Evolutionary conservation across 2,329 filamentous ascomycete genomes (phyloP).

Genomic region (Beauveria scarabaeidicola): DNA sequence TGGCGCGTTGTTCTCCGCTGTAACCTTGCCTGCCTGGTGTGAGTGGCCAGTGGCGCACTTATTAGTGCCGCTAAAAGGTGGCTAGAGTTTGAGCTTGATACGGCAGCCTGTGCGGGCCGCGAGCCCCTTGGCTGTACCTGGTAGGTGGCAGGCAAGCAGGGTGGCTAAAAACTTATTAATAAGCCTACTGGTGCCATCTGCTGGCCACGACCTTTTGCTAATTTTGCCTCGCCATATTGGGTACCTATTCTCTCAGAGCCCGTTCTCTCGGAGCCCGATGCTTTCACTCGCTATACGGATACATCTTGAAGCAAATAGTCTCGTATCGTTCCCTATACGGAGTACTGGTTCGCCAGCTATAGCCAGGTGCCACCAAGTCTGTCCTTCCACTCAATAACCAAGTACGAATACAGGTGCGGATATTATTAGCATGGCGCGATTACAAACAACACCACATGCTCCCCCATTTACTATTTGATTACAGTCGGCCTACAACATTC

Average conservation of each 20-base stretch:
- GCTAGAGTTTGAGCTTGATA: neutral
- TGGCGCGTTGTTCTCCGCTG: neutral
- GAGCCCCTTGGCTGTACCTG: neutral
- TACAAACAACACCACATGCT: no score
- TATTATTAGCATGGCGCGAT: no score
- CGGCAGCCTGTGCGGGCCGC: neutral
- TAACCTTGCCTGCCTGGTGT: neutral
- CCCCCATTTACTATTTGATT: no score
- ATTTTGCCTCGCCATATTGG: neutral
- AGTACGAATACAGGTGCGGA: neutral
- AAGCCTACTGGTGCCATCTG: no score
- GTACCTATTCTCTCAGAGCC: neutral
- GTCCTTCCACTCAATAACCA: neutral
- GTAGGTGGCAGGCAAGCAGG: neutral
- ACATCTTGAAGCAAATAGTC: neutral
- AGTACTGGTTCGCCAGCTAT: neutral
- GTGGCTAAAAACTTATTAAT: no score
- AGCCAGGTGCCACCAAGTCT: neutral
- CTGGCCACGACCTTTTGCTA: neutral
- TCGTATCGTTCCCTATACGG: neutral
- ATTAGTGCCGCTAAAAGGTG: neutral
- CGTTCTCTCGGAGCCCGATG: neutral
- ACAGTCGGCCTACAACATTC: no score
- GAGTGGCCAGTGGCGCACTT: neutral
- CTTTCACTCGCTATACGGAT: no score